Evolutionary conservation across 208 protist genomes (phyloP).

Genomic region (Lotmaria passim): DNA sequence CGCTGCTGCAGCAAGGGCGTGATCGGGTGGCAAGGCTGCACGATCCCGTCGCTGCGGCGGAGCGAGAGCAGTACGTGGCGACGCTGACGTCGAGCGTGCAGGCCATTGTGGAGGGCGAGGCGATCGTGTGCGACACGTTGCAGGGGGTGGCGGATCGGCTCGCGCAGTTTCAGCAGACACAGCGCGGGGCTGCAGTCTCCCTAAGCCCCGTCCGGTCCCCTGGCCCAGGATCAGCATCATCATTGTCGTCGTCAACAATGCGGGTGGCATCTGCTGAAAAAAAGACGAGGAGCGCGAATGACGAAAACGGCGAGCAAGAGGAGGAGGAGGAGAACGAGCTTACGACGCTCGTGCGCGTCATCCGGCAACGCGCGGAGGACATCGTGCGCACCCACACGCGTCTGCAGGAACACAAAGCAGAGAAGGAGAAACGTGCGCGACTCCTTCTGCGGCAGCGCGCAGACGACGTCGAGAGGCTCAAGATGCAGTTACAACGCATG

Average conservation of each 20-base stretch:
- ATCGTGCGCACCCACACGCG: background rate
- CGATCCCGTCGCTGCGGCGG: background rate
- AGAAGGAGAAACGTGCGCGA: background rate
- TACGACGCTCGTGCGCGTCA: background rate
- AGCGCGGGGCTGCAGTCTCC: too few relatives aligned
- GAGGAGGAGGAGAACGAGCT: background rate
- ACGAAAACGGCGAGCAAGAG: background rate
- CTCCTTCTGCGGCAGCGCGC: background rate
- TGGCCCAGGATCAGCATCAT: too few relatives aligned
- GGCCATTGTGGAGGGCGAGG: constrained; percentile 33
- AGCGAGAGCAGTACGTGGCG: constrained; percentile 10
- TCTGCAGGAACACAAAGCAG: background rate
- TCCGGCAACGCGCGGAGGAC: background rate
- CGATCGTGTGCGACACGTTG: constrained; percentile 14
- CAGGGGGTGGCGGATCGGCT: constrained; percentile 1
- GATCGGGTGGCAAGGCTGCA: constrained; percentile 12
- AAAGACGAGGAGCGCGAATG: background rate
- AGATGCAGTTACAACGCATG: background rate
- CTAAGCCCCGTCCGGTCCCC: too few relatives aligned
- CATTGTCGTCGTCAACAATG: constrained; percentile 7
- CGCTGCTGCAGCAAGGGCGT: constrained; percentile 22
- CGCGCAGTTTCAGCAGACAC: background rate
- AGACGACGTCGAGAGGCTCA: background rate
- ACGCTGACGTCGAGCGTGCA: constrained; percentile 4
- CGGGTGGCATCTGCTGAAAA: background rate